A percentile compares a stretch with the other conserved stretches of the same genome.
Conservation (phyloP, 2,329 filamentous ascomycete genomes). For the Aspergillus neoniger region DNA sequence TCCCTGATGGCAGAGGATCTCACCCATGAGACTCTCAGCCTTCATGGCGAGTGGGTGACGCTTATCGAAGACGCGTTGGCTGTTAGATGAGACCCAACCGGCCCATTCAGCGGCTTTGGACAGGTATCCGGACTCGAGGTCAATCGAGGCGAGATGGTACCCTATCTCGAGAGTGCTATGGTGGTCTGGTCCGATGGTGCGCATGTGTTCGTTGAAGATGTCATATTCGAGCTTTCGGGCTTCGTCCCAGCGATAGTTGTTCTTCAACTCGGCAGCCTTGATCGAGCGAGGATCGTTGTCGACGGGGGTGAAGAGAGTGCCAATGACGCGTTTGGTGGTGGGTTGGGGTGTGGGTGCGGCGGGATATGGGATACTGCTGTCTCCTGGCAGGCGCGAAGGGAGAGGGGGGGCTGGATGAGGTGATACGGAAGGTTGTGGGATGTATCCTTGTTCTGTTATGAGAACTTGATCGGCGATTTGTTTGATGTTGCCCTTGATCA, state of each 20-base stretch:
- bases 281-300: constrained; percentile 34
- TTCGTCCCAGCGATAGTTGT: constrained; percentile 31
- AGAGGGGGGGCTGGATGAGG: constrained; percentile 26
- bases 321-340: constrained; percentile 17
- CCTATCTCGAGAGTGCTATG: constrained; percentile 30
- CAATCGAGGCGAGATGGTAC: constrained; percentile 33
- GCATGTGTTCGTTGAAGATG: constrained; percentile 34
- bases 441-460: constrained; percentile 32
- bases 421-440: constrained; percentile 25
- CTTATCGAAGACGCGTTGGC: constrained; percentile 28
- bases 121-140: constrained; percentile 26
- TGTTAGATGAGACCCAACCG: constrained; percentile 32
- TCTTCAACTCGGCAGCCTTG: constrained; percentile 30
- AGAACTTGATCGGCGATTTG: constrained; percentile 35
- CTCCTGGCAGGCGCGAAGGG: constrained; percentile 31
- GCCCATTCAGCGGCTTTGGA: constrained; percentile 33
- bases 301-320: constrained; percentile 21
- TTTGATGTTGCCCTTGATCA: constrained; percentile 38
- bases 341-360: constrained; percentile 16
- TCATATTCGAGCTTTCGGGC: constrained; percentile 32
- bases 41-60: constrained; percentile 32
- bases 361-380: constrained; percentile 31
- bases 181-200: constrained; percentile 32
- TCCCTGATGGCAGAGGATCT: constrained; percentile 29
- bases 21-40: constrained; percentile 32